Evolutionary conservation across 495 filamentous ascomycete genomes (phyloP), one percentile per base, ranked within the genome.

Genomic region (Sabuloglossum arenarium): DNA sequence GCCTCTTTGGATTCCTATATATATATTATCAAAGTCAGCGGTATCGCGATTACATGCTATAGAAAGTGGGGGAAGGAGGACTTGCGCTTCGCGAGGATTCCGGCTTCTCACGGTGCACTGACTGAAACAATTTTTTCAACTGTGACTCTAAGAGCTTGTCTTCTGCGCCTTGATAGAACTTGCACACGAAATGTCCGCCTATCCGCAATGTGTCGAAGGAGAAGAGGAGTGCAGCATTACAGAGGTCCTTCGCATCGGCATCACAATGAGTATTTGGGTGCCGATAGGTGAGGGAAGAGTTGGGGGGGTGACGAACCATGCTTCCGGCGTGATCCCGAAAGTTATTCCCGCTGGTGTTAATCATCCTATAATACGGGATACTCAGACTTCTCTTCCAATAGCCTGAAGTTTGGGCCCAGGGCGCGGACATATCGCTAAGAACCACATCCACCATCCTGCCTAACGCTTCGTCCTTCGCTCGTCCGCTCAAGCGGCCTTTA

Each of bases 401-500:
- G 42, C 83, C 83, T 63, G 76, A 76, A 31, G 77, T 80, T 73
- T 85, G 82, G 60, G 75, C 69, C 88, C 87, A 94, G 85, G 91
- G 89, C 72, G 75, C 90, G 72, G 79, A 98, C 91, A 98, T 98
- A 81, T 98, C 91, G 75, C 86, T 93, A 62, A 98, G 70, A 62
- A 98, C 84, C 63, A 98, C 85, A 79, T 97, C 86, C 43, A 94
- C 90, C 63, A 81, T 80, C 59, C 74, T 74, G 28, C 66, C 63
- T n/a, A 59, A 53, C 19, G 53, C 54, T 53, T 60, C 57, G 31
- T 70, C 66, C 51, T 63, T 64, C 46, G 65, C 59, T 57, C 64
- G 59, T 59, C 62, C 34, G 30, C 59, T 25, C 53, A 61, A 4
- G 19, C 46, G 9, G 19, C 45, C 3, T 47, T 43, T 34, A 27